Percentiles rank a stretch among this genome's conserved stretches.
These are phyloP conservation scores for Mycosarcoma mackinlayi DNA, from an alignment of 1,284 basidiomycete genomes.

Conservation along the genomic window DNA sequence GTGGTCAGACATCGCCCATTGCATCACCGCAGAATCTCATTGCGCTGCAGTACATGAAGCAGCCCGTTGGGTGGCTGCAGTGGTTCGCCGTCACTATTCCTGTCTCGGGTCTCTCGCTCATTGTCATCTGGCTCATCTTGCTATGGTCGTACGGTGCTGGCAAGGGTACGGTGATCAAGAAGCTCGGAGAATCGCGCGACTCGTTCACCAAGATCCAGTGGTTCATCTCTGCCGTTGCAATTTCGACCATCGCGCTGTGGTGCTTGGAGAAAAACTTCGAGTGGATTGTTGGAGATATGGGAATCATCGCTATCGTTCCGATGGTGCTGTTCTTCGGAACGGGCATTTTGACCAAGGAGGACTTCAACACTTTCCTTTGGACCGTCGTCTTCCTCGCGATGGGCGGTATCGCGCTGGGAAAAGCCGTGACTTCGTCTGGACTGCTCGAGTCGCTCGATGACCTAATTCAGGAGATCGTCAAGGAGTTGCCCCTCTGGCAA, in stretches of 20 bases:
- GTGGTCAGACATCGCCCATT: constrained; percentile 90
- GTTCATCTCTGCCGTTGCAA: constrained; percentile 86
- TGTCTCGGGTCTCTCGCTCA: constrained; percentile 83
- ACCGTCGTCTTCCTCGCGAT: constrained; percentile 73
- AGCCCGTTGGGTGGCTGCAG: constrained; percentile 84
- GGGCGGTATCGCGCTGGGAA: constrained; percentile 96
- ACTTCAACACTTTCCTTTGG: constrained; percentile 68
- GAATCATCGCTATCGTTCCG: constrained; percentile 92
- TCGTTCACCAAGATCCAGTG: constrained; percentile 84
- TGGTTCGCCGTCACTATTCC: constrained; percentile 97
- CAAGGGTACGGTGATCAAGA: constrained; percentile 69
- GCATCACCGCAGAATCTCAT: constrained; percentile 98
- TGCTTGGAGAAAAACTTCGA: constrained; percentile 87
- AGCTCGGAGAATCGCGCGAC: constrained; percentile 54
- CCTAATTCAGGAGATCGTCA: constrained; percentile 77
- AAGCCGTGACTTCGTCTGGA: constrained; percentile 90
- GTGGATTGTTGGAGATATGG: constrained; percentile 87
- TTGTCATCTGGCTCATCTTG: constrained; percentile 91
- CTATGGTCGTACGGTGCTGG: constrained; percentile 88
- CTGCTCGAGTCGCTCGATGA: constrained; percentile 73
- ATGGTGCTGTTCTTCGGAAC: constrained; percentile 94
- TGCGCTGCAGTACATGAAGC: constrained; percentile 87
- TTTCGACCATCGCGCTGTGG: constrained; percentile 91
- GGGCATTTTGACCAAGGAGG: constrained; percentile 88
- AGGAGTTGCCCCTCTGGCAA: constrained; percentile 79